These are phyloP conservation scores for Reticulascus tulasneorum DNA, from an alignment of 2,329 filamentous ascomycete genomes.

Conservation along the genomic window DNA sequence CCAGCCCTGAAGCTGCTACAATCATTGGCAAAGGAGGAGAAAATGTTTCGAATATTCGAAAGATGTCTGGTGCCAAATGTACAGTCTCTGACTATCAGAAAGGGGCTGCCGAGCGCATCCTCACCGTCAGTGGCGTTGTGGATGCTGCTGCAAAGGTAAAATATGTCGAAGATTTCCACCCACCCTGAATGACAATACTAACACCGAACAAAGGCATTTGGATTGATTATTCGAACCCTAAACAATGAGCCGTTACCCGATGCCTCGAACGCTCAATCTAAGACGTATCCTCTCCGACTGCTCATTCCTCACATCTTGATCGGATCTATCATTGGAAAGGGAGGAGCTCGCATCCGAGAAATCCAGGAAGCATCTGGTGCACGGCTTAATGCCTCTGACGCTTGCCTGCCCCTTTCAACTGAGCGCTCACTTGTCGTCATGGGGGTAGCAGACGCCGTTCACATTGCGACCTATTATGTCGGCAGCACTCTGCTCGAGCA, in stretches of 20 bases:
- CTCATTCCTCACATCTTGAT: constrained; percentile 96
- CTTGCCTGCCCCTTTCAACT: constrained; percentile 88
- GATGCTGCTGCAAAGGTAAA: constrained; percentile 95
- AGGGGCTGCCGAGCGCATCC: constrained; percentile 92
- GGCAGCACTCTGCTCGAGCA: constrained; percentile 97
- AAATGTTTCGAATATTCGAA: constrained; percentile 95
- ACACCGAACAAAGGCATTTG: constrained; percentile 67
- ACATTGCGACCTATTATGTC: constrained; percentile 98
- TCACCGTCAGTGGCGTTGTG: constrained; percentile 94
- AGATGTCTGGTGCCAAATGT: constrained; percentile 93
- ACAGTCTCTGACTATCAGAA: constrained; percentile 98
- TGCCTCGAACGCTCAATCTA: constrained; percentile 87
- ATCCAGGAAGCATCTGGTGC: constrained; percentile 98
- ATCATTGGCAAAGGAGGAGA: constrained; percentile 98
- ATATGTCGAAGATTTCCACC: constrained; percentile 18
- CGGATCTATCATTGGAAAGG: constrained; percentile 97
- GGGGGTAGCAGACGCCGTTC: constrained; percentile 94
- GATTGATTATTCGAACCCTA: constrained; percentile 93
- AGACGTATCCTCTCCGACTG: constrained; percentile 93
- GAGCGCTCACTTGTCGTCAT: constrained; percentile 98
- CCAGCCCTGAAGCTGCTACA: constrained; percentile 93
- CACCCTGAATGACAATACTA: not conserved
- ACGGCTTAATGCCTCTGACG: constrained; percentile 92
- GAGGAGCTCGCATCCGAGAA: constrained; percentile 90
- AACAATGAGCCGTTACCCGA: constrained; percentile 93